Evolutionary conservation across 2,329 filamentous ascomycete species (phyloP).

Genomic region (Colletotrichum sp.): DNA sequence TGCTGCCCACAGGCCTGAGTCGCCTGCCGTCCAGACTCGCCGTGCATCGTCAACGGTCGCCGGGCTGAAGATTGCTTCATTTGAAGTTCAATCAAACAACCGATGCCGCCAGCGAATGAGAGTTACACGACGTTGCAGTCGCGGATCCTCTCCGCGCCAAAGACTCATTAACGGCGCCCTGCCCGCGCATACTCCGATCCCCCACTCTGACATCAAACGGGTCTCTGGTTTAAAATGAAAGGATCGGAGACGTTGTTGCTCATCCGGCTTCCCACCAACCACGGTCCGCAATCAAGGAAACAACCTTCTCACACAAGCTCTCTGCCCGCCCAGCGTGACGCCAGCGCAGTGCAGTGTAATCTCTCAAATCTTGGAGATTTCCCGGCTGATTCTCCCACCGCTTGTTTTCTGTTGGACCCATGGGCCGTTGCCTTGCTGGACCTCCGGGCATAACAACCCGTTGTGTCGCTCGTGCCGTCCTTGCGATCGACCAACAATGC

Average conservation of each 20-base stretch:
- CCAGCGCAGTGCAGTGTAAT: neutral
- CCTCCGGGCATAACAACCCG: neutral
- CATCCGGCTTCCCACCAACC: constrained; percentile 13
- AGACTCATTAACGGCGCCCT: neutral
- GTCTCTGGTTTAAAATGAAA: constrained; percentile 20
- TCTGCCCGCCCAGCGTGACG: constrained; percentile 8
- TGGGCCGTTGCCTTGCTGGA: neutral
- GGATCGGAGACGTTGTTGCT: constrained; percentile 7
- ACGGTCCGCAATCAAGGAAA: constrained; percentile 10
- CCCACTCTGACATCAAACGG: constrained; percentile 20
- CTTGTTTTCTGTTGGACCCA: neutral
- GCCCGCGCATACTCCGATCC: constrained; percentile 7
- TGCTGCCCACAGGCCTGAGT: neutral
- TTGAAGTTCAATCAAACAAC: constrained; percentile 14
- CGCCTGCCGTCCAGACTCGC: neutral
- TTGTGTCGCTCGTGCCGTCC: neutral
- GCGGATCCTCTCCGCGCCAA: constrained; percentile 15
- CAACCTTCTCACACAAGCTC: constrained; percentile 16
- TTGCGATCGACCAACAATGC: neutral
- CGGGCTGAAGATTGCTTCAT: constrained; percentile 16
- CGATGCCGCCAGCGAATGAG: constrained; percentile 10
- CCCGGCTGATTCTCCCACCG: neutral
- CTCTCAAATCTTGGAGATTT: constrained; percentile 13
- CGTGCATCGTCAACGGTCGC: neutral
- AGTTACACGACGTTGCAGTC: constrained; percentile 14